Percentiles rank a stretch among this genome's conserved stretches.
phyloP scores from a whole-genome alignment of 2,329 filamentous ascomycete genomes.

The Colletotrichum kahawae region DNA sequence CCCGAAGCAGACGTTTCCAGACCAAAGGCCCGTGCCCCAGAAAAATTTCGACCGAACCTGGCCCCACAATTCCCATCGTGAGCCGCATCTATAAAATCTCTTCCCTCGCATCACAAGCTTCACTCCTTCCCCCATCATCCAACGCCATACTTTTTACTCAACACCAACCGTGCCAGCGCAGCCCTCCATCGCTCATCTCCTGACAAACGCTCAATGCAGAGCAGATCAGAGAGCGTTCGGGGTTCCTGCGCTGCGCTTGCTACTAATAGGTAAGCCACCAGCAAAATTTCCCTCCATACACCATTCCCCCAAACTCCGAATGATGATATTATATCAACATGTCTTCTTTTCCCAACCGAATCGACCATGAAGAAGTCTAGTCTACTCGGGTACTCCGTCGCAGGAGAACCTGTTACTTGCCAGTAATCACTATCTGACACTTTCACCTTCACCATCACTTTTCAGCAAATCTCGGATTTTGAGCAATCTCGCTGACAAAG shows the following conservation, averaged over 20 bases:
- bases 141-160: neutral
- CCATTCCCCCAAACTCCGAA: conserved; percentile 38
- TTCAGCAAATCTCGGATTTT: neutral
- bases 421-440: conserved; percentile 83
- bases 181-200: neutral
- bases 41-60: conserved; percentile 14
- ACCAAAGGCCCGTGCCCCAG: neutral
- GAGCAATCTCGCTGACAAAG: neutral
- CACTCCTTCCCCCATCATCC: neutral
- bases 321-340: conserved; percentile 73
- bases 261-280: neutral
- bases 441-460: neutral
- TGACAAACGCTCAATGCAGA: neutral
- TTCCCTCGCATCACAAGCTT: neutral
- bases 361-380: conserved; percentile 83
- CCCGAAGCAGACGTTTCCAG: neutral
- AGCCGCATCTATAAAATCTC: conserved; percentile 18
- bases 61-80: conserved; percentile 11
- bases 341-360: conserved; percentile 90
- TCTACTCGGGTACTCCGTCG: conserved; percentile 67
- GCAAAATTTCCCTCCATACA: neutral
- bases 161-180: neutral
- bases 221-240: neutral
- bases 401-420: conserved; percentile 80
- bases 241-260: neutral